phyloP scores from a whole-genome alignment of 176 grass and related monocot genomes.

The Cocos nucifera region DNA sequence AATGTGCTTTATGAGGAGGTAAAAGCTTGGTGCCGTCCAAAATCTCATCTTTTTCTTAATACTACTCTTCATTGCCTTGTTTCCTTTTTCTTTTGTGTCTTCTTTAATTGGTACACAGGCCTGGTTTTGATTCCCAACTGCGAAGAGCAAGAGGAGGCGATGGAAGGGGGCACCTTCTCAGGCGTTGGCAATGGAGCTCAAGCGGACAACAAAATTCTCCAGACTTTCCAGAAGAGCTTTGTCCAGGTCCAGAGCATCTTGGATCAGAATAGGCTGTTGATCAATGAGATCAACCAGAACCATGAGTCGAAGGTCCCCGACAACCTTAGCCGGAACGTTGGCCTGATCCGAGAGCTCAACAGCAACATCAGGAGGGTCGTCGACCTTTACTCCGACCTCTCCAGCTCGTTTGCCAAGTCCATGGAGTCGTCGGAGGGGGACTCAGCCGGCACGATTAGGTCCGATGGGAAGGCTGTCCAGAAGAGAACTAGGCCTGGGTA shows the following conservation, averaged over 20 bases:
- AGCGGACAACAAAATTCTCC: constrained; percentile 48
- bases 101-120: too few species aligned
- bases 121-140: too few species aligned
- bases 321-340: constrained; percentile 60
- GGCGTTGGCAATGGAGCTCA: constrained; percentile 27
- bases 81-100: too few species aligned
- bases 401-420: constrained; percentile 42
- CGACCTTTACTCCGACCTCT: constrained; percentile 63
- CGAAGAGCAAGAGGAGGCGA: constrained; percentile 5
- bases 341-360: constrained; percentile 77
- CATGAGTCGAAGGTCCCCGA: constrained; percentile 53
- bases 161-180: constrained; percentile 61
- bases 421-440: constrained; percentile 60
- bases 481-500: constrained; percentile 39
- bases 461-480: constrained; percentile 20
- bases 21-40: too few species aligned
- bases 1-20: too few species aligned
- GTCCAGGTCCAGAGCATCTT: constrained; percentile 79
- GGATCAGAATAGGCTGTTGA: constrained; percentile 69
- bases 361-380: constrained; percentile 73
- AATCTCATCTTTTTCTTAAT: too few species aligned
- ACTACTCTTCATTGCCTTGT: too few species aligned
- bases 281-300: constrained; percentile 84
- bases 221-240: constrained; percentile 82
- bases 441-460: constrained; percentile 13